Percentiles rank a stretch among this genome's conserved stretches.
These are phyloP conservation scores for Suillus cothurnatus DNA, from an alignment of 768 basidiomycete species.

Conservation along the genomic window DNA sequence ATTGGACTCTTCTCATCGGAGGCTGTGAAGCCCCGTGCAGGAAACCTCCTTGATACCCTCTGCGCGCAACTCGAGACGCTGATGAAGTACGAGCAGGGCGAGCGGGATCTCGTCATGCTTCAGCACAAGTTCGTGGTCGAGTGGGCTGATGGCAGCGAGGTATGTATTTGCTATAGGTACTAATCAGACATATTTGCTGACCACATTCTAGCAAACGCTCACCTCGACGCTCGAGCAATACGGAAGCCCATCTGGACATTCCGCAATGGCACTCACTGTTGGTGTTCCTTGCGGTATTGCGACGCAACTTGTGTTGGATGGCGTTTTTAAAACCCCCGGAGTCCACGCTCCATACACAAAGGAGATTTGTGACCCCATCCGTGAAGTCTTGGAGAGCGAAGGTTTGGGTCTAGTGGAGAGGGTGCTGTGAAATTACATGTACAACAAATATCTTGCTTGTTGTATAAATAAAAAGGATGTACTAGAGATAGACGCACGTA, in stretches of 20 bases:
- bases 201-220: conserved; percentile 62
- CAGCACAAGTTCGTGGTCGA: conserved; percentile 98
- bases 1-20: conserved; percentile 87
- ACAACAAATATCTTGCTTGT: background rate
- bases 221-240: conserved; percentile 93
- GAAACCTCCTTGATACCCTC: conserved; percentile 90
- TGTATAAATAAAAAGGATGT: conserved; percentile 1
- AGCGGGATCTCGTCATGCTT: conserved; percentile 95
- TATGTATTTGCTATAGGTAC: conserved; percentile 28
- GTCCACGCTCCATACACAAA: conserved; percentile 86
- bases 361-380: conserved; percentile 78
- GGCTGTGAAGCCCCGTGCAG: conserved; percentile 59
- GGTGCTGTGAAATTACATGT: conserved; percentile 46
- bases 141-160: conserved; percentile 79
- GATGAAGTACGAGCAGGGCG: conserved; percentile 89
- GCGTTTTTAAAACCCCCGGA: conserved; percentile 75
- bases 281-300: conserved; percentile 96
- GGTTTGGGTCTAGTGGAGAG: conserved; percentile 75
- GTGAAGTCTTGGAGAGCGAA: conserved; percentile 67
- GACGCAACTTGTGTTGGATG: conserved; percentile 88
- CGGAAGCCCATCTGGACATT: conserved; percentile 75
- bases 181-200: background rate
- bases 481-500: background rate
- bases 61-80: conserved; percentile 87
- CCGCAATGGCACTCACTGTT: conserved; percentile 91